phyloP scores from a whole-genome alignment of 257 asterid genomes.

The Fraxinus excelsior region DNA sequence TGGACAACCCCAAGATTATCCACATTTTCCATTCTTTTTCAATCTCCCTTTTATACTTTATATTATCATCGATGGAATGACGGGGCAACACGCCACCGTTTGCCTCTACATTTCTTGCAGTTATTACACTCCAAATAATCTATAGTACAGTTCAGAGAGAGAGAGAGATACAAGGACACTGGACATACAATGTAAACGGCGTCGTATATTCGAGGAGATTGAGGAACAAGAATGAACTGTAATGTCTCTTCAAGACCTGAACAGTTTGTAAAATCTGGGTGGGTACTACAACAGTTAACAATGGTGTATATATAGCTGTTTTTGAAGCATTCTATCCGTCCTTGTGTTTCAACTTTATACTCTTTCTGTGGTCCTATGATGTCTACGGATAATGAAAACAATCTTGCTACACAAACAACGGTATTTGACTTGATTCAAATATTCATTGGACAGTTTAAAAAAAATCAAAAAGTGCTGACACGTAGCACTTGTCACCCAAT shows the following conservation, averaged over 20 bases:
- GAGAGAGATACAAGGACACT: too few species aligned
- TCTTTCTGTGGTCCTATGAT: neutral
- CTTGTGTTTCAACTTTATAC: neutral
- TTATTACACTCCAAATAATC: neutral
- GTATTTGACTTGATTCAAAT: too few species aligned
- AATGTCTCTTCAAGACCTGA: neutral
- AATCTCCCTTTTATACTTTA: neutral
- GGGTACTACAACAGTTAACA: neutral
- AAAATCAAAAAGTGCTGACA: too few species aligned
- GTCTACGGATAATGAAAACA: neutral
- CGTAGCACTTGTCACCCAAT: too few species aligned
- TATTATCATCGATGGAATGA: neutral
- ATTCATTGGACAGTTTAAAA: too few species aligned
- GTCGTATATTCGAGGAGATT: neutral
- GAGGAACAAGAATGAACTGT: neutral
- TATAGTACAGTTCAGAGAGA: neutral
- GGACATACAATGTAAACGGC: neutral
- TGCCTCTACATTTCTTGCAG: neutral
- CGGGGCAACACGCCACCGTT: neutral
- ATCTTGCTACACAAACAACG: too few species aligned
- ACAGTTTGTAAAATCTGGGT: neutral
- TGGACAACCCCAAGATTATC: neutral
- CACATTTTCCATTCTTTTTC: neutral
- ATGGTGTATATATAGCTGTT: constrained; percentile 3
- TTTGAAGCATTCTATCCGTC: neutral